A percentile compares a stretch with the other conserved stretches of the same genome.
phyloP scores from a whole-genome alignment of 768 basidiomycete species.

The Tylopilus sp. region DNA sequence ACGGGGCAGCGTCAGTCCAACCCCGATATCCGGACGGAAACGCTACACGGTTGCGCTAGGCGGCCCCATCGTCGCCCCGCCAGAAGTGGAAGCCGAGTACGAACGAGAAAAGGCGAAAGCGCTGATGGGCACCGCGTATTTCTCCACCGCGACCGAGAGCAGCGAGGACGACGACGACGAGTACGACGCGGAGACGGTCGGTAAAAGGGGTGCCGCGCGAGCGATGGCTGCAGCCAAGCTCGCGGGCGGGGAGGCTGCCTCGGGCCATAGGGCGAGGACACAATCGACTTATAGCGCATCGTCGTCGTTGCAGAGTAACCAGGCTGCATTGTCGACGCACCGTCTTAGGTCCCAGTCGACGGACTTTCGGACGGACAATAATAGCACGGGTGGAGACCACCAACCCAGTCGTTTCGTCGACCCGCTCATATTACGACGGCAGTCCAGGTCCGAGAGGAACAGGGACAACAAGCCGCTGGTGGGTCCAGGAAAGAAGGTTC shows the following conservation, averaged over 20 bases:
- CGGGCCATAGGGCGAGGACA: conserved; percentile 42
- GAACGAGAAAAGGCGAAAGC: conserved; percentile 25
- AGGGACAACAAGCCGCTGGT: conserved; percentile 40
- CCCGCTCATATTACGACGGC: conserved; percentile 66
- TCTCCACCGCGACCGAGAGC: conserved; percentile 39
- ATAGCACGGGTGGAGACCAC: conserved; percentile 6
- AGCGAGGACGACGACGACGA: conserved; percentile 38
- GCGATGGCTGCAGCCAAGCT: conserved; percentile 35
- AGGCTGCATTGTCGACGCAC: conserved; percentile 21
- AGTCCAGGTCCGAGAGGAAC: conserved; percentile 44
- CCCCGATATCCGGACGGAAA: conserved; percentile 60
- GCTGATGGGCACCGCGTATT: conserved; percentile 40
- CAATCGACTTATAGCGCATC: conserved; percentile 55
- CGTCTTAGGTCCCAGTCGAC: conserved; percentile 40
- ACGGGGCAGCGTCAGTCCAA: conserved; percentile 60
- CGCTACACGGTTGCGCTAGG: conserved; percentile 85
- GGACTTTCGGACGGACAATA: conserved; percentile 27
- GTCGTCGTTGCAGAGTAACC: conserved; percentile 29
- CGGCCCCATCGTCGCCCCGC: conserved; percentile 54
- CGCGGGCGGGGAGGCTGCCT: conserved; percentile 20
- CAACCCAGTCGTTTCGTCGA: conserved; percentile 60
- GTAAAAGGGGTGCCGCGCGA: conserved; percentile 41
- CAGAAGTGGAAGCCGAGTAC: conserved; percentile 27
- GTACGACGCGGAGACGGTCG: conserved; percentile 48
- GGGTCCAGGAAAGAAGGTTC: conserved; percentile 54